These are phyloP conservation scores for Irpex sp. DNA, from an alignment of 1,284 basidiomycete genomes.

Conservation along the genomic window DNA sequence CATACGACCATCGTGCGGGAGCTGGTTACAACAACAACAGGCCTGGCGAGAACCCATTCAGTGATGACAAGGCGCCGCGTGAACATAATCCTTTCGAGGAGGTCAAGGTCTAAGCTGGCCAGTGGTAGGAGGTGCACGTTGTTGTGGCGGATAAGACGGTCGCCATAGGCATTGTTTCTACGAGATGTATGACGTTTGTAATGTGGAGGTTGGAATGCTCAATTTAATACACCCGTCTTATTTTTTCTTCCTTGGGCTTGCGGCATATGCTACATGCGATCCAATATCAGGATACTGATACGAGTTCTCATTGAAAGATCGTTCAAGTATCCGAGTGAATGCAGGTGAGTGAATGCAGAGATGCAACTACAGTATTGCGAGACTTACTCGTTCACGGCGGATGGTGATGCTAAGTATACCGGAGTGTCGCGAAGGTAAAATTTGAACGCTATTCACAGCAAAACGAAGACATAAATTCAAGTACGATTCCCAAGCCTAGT, in stretches of 20 bases:
- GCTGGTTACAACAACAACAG: slow-evolving; percentile 7
- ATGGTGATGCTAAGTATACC: too few species aligned
- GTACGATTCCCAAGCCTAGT: too few species aligned
- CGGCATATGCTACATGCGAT: too few species aligned
- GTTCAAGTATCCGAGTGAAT: too few species aligned
- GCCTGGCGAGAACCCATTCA: slow-evolving; percentile 22
- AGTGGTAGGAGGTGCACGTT: neutral
- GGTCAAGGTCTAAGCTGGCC: slow-evolving; percentile 20
- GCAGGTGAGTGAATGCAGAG: too few species aligned
- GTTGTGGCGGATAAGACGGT: neutral
- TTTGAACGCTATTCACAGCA: too few species aligned
- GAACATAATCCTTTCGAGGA: slow-evolving; percentile 22
- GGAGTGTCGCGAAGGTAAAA: too few species aligned
- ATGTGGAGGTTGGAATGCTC: neutral
- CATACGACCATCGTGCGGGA: slow-evolving; percentile 13
- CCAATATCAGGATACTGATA: too few species aligned
- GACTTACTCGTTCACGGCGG: too few species aligned
- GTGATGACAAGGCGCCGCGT: slow-evolving; percentile 26
- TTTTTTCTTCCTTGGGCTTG: neutral
- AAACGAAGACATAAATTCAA: too few species aligned
- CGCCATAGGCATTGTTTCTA: neutral
- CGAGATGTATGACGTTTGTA: neutral
- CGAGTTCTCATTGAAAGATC: too few species aligned
- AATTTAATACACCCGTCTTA: neutral
- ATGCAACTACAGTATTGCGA: too few species aligned